Evolutionary conservation across 208 protist genomes (phyloP), one percentile per base, ranked within the genome.

Genomic region (Wallacemonas rigidus): DNA sequence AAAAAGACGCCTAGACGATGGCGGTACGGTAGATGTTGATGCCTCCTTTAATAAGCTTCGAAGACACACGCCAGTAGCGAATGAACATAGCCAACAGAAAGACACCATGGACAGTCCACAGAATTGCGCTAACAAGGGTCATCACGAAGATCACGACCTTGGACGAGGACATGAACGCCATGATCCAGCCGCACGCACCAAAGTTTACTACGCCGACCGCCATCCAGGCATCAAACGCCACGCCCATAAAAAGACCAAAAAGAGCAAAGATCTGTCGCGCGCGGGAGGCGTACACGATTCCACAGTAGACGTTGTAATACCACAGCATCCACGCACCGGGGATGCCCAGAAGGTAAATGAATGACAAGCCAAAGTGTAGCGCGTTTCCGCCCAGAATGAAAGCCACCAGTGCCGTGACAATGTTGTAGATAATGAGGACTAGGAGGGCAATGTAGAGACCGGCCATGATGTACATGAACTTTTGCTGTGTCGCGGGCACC

Each of bases 221-320:
- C 91, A 95, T 95, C 87, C 88, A 95, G 35, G 69, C 85, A 61
- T 93, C 88, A 70, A 92, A 95, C 6, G 51, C 51, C 40, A 92
- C 26, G 47, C 74, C 91, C 14, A 92, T 4, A 50, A 92, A 76
- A 12, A 95, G 70, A n/a, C 91, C 91, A 38, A 91, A 44, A 7
- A 89, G 74, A 9, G 84, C 75, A 3, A 93, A 47, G 40, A 90
- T 15, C 61, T 85, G 83, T 2, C 88, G 84, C 15, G 80, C 63
- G 2, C 76, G 74, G 8, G 80, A 89, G 14, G 57, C 11, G 35
- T 84, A 69, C 5, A 75, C 69, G 1, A 81, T 79, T 15, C 81
- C 84, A 62, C 63, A 80, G 76, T 95, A 95, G 1, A 80, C 76
- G 69, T 92, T 93, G 79, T 88, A 95, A 75, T 95, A 95, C 91